Evolutionary conservation across 805 yeast genomes (phyloP), one percentile per base, ranked within the genome.

Genomic region (Zygosaccharomyces bailii): DNA sequence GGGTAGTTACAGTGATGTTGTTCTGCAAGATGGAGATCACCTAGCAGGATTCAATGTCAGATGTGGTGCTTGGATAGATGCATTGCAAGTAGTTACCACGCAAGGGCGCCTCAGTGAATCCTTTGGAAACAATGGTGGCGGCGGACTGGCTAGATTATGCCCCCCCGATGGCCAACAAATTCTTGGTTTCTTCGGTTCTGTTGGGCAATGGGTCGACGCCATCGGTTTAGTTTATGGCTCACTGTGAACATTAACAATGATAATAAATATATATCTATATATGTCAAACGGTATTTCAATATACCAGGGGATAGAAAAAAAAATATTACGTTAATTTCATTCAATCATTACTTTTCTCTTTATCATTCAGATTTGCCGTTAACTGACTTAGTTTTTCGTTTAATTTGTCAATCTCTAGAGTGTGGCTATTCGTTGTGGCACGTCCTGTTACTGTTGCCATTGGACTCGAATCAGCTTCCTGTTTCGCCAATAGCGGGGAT

Each of bases 41-140:
- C 68, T 91, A 5, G 61, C 71, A 2, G 84, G 82, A 19, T 68
- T 90, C 43, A 71, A 74, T 34, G 67, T 88, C 36, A 72, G 95
- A 51, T 71, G 79, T 33, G 98, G 98, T 8, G 80, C 73, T 1
- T 93, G 98, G 97, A 71, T 93, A 4, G 98, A 93, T 69, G 96
- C 84, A 1, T 68, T 87, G 17, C 93, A 86, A 59, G 68, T 93
- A 25, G 71, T 80, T 14, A 85, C 95, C 2, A 69, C 67, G 45
- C 59, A 59, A 3, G 84, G 84, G 1, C 70, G 80, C 48, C 55
- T 69, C 1, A 76, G 84, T 31, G 73, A 72, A 1, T 65, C 78
- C 72, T 76, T 69, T 52, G 97, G 97, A 10, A 85, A 85, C 39
- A 60, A 67, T 1, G 71, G 72, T 5, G 97, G 97, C 5, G 84